Evolutionary conservation across 768 basidiomycete species (phyloP).

Genomic region (Tulasnella sp.): DNA sequence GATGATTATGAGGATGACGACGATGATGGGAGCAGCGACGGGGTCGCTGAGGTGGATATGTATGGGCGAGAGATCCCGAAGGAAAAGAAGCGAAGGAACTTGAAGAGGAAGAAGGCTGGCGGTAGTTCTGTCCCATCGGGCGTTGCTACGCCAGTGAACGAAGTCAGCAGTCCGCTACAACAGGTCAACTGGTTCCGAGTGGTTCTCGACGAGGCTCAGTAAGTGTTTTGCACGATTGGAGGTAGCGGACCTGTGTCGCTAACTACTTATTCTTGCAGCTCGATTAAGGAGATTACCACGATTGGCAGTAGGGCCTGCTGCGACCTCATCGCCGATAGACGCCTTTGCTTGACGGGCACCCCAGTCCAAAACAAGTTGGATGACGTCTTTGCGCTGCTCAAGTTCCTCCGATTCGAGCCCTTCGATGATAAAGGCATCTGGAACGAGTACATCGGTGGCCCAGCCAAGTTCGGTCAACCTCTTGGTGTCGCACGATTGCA

Average conservation of each 20-base stretch:
- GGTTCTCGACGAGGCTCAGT: constrained; percentile 93
- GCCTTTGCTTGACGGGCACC: constrained; percentile 93
- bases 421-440: constrained; percentile 90
- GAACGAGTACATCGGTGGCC: constrained; percentile 87
- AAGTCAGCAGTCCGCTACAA: constrained; percentile 74
- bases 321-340: constrained; percentile 86
- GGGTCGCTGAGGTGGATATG: constrained; percentile 58
- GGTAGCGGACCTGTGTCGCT: constrained; percentile 5
- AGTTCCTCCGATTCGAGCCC: constrained; percentile 85
- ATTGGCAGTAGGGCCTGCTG: constrained; percentile 93
- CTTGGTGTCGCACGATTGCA: constrained; percentile 90
- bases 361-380: constrained; percentile 99
- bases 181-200: constrained; percentile 94
- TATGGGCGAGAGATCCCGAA: constrained; percentile 53
- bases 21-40: constrained; percentile 56
- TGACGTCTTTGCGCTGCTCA: constrained; percentile 94
- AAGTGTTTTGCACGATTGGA: constrained; percentile 34
- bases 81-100: constrained; percentile 51
- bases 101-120: constrained; percentile 52
- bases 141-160: constrained; percentile 25
- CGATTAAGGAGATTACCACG: constrained; percentile 92
- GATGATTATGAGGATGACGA: constrained; percentile 46
- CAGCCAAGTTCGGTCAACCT: constrained; percentile 85
- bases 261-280: constrained; percentile 41
- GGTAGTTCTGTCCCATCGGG: constrained; percentile 38